Base-by-base conservation (phyloP, 352 stramenopile genomes). In the Phytophthora colocasiae region DNA sequence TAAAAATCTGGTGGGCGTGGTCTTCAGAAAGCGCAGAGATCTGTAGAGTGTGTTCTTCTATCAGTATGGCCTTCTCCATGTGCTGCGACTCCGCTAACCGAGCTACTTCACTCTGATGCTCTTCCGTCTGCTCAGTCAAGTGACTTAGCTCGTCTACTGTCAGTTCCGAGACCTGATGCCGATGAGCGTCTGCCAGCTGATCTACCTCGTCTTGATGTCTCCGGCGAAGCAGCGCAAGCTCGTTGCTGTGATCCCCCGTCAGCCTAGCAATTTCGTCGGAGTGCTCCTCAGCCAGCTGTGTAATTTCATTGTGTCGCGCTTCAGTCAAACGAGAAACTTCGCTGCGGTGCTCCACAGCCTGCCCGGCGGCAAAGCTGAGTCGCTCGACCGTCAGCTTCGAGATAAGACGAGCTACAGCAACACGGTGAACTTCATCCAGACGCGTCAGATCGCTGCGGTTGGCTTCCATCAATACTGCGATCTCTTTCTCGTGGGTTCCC, bases 131-230 rank as follows among this genome's bases (percentile, higher is more conserved):
- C 31, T 36, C 31, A 8, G 31, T 36, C 31, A 36, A 36, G 31
- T 36, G 31, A 36, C 31, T 36, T 8, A 36, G 8, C 31, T 36
- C 31, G 0, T 36, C 31, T 36, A 36, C 31, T 10, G 31, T 36
- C 31, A 36, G 8, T 36, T 36, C 31, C 9, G 9, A 36, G 8
- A 36, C 31, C 8, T 36, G 31, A 10, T 36, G 31, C 4, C 26
- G 34, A 48, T 63, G 61, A 26, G 53, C 53, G 8, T 26, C 61
- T 41, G 62, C 51, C 2, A 66, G 38, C 22, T 55, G 63, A 36
- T 48, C 44, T 10, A 67, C 22, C 62, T 62, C 38, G 24, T 31
- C 15, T 9, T 43, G 32, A 14, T 58, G 57, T 5, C 45, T 26
- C 27, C 52, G 36, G 38, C 39, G 59, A 27, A 63, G 9, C 15